A percentile compares a stretch with the other conserved stretches of the same genome.
phyloP scores from a whole-genome alignment of 768 basidiomycete species.

The Calvatia gigantea region DNA sequence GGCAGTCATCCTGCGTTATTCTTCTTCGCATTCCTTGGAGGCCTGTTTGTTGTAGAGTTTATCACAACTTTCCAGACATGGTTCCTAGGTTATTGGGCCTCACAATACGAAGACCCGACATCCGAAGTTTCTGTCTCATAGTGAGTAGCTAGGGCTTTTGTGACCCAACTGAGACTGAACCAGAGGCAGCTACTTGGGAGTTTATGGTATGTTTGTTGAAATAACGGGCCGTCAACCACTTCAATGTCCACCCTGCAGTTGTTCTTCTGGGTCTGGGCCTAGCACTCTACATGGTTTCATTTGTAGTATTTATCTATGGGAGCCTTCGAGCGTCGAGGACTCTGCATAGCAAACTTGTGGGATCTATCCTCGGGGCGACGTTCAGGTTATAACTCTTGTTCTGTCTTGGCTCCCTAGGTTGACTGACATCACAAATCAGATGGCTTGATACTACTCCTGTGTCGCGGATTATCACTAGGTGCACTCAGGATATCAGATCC shows the following conservation, averaged over 20 bases:
- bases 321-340: too few relatives aligned
- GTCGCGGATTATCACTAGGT: slow-evolving; percentile 58
- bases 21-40: slow-evolving; percentile 22
- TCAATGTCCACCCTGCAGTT: too few relatives aligned
- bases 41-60: slow-evolving; percentile 21
- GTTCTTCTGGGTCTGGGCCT: too few relatives aligned
- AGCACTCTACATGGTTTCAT: too few relatives aligned
- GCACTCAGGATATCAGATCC: slow-evolving; percentile 66
- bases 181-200: too few relatives aligned
- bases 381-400: slow-evolving; percentile 38
- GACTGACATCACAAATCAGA: slow-evolving; percentile 23
- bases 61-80: slow-evolving; percentile 28
- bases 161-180: too few relatives aligned
- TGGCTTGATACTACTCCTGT: slow-evolving; percentile 46
- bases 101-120: slow-evolving; percentile 35
- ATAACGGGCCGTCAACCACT: too few relatives aligned
- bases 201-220: too few relatives aligned
- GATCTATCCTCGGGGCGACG: slow-evolving; percentile 60
- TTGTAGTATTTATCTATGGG: too few relatives aligned
- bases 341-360: too few relatives aligned
- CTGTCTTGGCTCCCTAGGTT: background rate
- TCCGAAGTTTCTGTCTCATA: too few relatives aligned
- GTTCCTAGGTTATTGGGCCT: slow-evolving; percentile 43
- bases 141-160: too few relatives aligned
- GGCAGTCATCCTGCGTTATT: slow-evolving; percentile 28